These are phyloP conservation scores for Fibroporia radiculosa DNA, from an alignment of 768 basidiomycete species.

Conservation along the genomic window DNA sequence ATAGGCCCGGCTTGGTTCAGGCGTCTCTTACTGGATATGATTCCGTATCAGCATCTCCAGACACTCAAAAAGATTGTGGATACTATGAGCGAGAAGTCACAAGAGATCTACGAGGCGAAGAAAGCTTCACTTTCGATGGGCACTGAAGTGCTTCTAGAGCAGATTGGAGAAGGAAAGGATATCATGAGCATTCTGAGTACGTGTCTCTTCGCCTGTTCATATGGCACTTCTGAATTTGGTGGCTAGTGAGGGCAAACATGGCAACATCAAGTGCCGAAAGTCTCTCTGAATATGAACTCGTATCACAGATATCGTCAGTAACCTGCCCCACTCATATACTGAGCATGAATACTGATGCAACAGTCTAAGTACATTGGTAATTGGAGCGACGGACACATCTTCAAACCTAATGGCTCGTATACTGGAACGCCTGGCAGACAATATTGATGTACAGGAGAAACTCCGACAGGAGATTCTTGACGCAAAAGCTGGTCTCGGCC, in stretches of 20 bases:
- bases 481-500: background rate
- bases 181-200: slow-evolving; percentile 44
- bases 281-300: slow-evolving; percentile 8
- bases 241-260: slow-evolving; percentile 11
- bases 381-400: slow-evolving; percentile 22
- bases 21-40: slow-evolving; percentile 34
- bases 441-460: slow-evolving; percentile 19
- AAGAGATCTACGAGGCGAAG: slow-evolving; percentile 33
- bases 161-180: slow-evolving; percentile 33
- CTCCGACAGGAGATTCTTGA: slow-evolving; percentile 15
- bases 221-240: background rate
- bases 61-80: slow-evolving; percentile 39
- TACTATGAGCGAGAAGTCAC: slow-evolving; percentile 36
- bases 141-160: slow-evolving; percentile 18
- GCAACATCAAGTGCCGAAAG: slow-evolving; percentile 2
- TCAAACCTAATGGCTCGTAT: slow-evolving; percentile 16
- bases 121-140: slow-evolving; percentile 21
- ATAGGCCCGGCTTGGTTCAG: slow-evolving; percentile 36
- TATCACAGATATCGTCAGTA: slow-evolving; percentile 10
- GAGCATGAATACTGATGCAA: background rate
- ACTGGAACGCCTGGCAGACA: slow-evolving; percentile 17
- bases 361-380: slow-evolving; percentile 15
- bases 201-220: slow-evolving; percentile 6
- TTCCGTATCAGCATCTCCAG: slow-evolving; percentile 31
- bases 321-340: too few species aligned